phyloP scores from a whole-genome alignment of 495 filamentous ascomycete species.

The Talaromyces nanjingensis region DNA sequence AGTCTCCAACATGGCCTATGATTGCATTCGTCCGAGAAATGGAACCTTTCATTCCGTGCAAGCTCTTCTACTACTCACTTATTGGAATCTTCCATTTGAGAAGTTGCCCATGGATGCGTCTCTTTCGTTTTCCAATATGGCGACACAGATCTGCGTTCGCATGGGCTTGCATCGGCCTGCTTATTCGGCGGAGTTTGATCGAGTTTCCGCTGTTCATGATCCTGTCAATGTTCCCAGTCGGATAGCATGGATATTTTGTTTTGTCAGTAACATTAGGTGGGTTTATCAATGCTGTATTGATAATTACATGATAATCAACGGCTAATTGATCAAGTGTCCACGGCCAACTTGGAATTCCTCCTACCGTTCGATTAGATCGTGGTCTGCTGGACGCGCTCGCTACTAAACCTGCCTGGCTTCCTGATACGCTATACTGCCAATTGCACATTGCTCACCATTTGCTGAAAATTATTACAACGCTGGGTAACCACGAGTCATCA shows the following conservation, averaged over 20 bases:
- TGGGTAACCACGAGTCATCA: background rate
- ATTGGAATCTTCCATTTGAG: conserved; percentile 2
- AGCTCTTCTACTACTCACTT: conserved; percentile 1
- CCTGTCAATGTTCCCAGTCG: background rate
- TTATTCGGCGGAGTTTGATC: conserved; percentile 2
- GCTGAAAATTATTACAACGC: background rate
- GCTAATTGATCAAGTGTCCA: background rate
- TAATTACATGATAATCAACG: background rate
- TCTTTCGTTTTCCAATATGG: background rate
- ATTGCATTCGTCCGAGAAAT: background rate
- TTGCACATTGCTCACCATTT: conserved; percentile 1
- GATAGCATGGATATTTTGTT: conserved; percentile 3
- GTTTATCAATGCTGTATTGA: background rate
- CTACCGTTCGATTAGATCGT: background rate
- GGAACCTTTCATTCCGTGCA: background rate
- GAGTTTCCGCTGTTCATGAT: background rate
- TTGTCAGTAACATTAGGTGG: conserved; percentile 6
- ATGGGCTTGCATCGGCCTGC: conserved; percentile 2
- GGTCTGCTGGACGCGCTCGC: conserved; percentile 2
- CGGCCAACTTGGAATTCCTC: conserved; percentile 6
- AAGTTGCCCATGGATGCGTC: background rate
- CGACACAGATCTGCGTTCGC: conserved; percentile 1
- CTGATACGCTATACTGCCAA: conserved; percentile 3
- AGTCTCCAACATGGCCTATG: conserved; percentile 4
- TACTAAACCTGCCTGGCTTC: conserved; percentile 5